Evolutionary conservation across 2,329 filamentous ascomycete species (phyloP).

Genomic region (Aspergillus hiratsukae): DNA sequence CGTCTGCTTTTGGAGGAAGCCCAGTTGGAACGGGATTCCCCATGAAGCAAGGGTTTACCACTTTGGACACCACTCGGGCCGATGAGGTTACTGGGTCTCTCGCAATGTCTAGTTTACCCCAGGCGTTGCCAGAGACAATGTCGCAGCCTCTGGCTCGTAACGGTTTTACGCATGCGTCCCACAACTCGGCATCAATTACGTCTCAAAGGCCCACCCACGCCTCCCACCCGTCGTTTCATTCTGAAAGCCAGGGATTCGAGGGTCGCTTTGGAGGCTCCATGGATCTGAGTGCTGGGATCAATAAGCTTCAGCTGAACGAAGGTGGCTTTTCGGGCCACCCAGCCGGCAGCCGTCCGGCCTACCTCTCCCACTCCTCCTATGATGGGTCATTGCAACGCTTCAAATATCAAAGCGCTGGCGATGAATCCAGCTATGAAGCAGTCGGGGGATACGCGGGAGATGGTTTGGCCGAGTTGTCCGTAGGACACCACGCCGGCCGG

Average conservation of each 20-base stretch:
- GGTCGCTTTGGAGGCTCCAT: conserved; percentile 25
- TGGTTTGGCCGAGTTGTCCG: conserved; percentile 25
- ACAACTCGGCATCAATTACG: conserved; percentile 31
- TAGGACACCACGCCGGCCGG: conserved; percentile 34
- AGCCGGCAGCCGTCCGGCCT: conserved; percentile 24
- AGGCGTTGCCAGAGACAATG: conserved; percentile 25
- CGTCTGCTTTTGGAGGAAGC: conserved; percentile 28
- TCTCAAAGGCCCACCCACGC: conserved; percentile 33
- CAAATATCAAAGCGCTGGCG: conserved; percentile 33
- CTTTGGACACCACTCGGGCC: conserved; percentile 24
- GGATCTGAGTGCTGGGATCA: conserved; percentile 29
- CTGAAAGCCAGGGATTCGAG: conserved; percentile 33
- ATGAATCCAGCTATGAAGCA: conserved; percentile 27
- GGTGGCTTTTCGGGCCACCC: conserved; percentile 30
- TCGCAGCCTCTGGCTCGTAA: conserved; percentile 21
- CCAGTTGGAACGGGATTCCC: conserved; percentile 28
- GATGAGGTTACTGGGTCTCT: conserved; percentile 28
- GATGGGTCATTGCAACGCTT: conserved; percentile 45
- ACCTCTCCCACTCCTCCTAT: conserved; percentile 35
- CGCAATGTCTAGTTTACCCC: conserved; percentile 27
- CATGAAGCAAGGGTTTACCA: conserved; percentile 26
- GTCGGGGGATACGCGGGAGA: conserved; percentile 24
- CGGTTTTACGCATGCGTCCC: conserved; percentile 30
- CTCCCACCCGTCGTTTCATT: conserved; percentile 36
- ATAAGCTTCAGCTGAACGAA: conserved; percentile 34